Evolutionary conservation across 2,329 filamentous ascomycete species (phyloP), one percentile per base, ranked within the genome.

Genomic region (Rhynchosporium secalis): DNA sequence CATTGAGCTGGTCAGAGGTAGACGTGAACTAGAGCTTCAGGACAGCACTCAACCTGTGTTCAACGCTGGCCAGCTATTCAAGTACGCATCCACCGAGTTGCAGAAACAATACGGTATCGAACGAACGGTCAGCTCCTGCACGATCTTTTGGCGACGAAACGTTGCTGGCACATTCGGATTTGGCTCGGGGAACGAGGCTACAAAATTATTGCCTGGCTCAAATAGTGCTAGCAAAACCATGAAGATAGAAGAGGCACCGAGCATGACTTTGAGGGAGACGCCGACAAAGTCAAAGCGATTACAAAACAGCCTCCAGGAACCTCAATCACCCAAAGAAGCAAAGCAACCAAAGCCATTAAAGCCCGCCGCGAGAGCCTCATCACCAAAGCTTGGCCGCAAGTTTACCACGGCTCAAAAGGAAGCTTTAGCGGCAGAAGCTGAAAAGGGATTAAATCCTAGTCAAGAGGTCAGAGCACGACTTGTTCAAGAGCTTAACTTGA

Each of bases 321-420:
- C 33, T 4, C 33, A 40, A 12, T 13, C 33, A 7, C 51, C 51
- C 28, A 40, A n/a, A 4, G 20, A 46, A 10, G 4, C 15, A 36
- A 36, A 36, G 33, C 33, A 36, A 36, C 33, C 33, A 9, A 43
- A 8, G 43, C 43, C 8, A 6, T 36, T 36, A 36, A 49, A 49
- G 47, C 20, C 36, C 15, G 9, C 20, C n/a, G 15, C 51, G 38
- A 54, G 51, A 26, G 36, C 33, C 38, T 36, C 38, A 29, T 54
- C 51, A 29, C 51, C 51, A 13, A 54, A 54, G 51, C 51, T 54
- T 26, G 51, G 51, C 6, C 51, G 51, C 51, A 54, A 54, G 36
- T 54, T 54, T 6, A 54, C 51, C 9, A 33, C 36, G 13, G 51
- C 36, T 7, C 51, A 54, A 26, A 54, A 54, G 20, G 51, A 38